A percentile compares a stretch with the other conserved stretches of the same genome.
These are phyloP conservation scores for Lecanosticta acicola DNA, from an alignment of 2,329 filamentous ascomycete genomes.

Conservation along the genomic window DNA sequence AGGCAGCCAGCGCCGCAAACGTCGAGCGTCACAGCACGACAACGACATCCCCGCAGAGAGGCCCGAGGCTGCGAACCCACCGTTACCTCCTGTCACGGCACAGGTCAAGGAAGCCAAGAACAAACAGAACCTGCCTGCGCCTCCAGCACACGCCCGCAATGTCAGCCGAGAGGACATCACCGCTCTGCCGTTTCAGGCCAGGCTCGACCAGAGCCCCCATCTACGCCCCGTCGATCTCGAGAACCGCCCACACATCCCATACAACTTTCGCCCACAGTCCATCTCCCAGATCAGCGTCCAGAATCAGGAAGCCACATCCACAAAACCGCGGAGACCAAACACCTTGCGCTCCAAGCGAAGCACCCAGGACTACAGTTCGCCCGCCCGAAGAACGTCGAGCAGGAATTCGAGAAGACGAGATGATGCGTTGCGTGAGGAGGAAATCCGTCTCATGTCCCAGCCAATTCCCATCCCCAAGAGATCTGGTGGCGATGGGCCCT, in stretches of 20 bases:
- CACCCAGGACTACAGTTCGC: conserved; percentile 42
- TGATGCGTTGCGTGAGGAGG: conserved; percentile 74
- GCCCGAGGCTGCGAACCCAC: conserved; percentile 3
- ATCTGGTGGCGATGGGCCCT: conserved; percentile 31
- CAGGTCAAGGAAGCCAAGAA: conserved; percentile 10
- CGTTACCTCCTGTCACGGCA: background rate
- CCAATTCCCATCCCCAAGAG: conserved; percentile 58
- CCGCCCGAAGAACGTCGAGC: conserved; percentile 65
- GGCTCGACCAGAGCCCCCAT: conserved; percentile 44
- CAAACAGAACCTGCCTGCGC: conserved; percentile 24
- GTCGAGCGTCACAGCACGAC: conserved; percentile 13
- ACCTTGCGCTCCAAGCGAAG: conserved; percentile 36
- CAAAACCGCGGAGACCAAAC: conserved; percentile 21
- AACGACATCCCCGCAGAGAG: conserved; percentile 5
- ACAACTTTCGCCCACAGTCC: conserved; percentile 37
- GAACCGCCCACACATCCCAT: conserved; percentile 36
- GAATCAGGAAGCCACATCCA: conserved; percentile 15
- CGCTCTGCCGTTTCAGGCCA: conserved; percentile 39
- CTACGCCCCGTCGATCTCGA: conserved; percentile 40
- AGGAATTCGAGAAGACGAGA: conserved; percentile 59
- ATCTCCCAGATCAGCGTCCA: conserved; percentile 28
- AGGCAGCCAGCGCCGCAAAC: conserved; percentile 10
- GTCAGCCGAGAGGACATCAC: conserved; percentile 44
- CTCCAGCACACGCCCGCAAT: conserved; percentile 27
- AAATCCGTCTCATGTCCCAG: conserved; percentile 79